phyloP scores from a whole-genome alignment of 2,329 filamentous ascomycete genomes.

The Alternaria postmessia region DNA sequence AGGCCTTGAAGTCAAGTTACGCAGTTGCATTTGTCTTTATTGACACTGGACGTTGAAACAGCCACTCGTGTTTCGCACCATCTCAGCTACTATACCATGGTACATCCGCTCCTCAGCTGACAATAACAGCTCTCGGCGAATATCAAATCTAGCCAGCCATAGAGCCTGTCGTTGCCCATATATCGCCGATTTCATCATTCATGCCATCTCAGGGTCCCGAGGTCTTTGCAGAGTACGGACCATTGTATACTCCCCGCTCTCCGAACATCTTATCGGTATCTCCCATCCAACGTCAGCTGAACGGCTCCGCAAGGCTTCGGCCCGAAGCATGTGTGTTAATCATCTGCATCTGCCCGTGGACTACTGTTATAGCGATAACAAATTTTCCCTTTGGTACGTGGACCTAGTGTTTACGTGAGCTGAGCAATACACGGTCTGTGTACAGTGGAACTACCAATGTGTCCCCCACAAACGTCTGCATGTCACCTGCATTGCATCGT shows the following conservation, averaged over 20 bases:
- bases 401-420: slow-evolving; percentile 7
- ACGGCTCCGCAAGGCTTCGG: slow-evolving; percentile 2
- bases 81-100: slow-evolving; percentile 1
- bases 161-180: background rate
- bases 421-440: background rate
- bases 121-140: background rate
- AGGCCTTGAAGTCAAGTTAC: background rate
- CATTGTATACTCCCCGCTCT: background rate
- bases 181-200: background rate
- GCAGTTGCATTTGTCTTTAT: slow-evolving; percentile 12
- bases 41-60: slow-evolving; percentile 9
- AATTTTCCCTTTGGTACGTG: background rate
- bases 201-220: background rate
- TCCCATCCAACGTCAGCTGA: slow-evolving; percentile 4
- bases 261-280: slow-evolving; percentile 6
- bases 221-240: background rate
- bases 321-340: background rate
- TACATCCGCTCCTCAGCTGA: background rate
- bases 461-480: slow-evolving; percentile 1
- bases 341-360: background rate
- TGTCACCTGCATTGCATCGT: background rate
- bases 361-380: background rate
- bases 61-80: slow-evolving; percentile 9
- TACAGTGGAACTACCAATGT: slow-evolving; percentile 3
- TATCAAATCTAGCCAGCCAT: background rate